Conservation (phyloP, 495 filamentous ascomycete genomes). For the Aspergillus hancockii region DNA sequence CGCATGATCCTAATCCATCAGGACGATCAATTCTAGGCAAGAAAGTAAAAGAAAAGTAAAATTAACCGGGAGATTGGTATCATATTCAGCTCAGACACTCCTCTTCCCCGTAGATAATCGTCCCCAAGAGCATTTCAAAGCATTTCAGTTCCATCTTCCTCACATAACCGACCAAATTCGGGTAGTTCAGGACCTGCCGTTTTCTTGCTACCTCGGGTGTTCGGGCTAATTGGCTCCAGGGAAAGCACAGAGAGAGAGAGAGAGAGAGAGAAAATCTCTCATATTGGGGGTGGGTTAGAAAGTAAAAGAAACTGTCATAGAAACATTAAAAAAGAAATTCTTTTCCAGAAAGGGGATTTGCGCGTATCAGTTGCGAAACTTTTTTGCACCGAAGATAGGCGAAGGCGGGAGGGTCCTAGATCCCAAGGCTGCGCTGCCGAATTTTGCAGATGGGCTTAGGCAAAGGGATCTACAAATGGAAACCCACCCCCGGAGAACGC, state of each 20-base stretch:
- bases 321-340: background rate
- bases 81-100: no score
- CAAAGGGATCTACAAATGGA: constrained; percentile 7
- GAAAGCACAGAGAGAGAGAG: no score
- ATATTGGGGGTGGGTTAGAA: background rate
- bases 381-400: constrained; percentile 14
- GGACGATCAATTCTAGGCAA: background rate
- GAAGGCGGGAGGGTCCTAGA: background rate
- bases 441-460: constrained; percentile 1
- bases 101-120: no score
- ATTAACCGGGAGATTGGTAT: background rate
- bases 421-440: background rate
- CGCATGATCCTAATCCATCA: background rate
- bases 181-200: constrained; percentile 21
- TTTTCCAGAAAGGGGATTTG: background rate
- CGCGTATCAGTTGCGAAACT: background rate
- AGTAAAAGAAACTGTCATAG: background rate
- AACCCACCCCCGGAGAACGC: constrained; percentile 22
- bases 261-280: no score
- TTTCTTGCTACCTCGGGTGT: constrained; percentile 24
- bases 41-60: background rate
- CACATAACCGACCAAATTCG: constrained; percentile 11
- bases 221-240: constrained; percentile 21
- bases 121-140: no score
- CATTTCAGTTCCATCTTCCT: background rate